These are phyloP conservation scores for Amanita phalloides DNA, from an alignment of 768 basidiomycete genomes.

Conservation along the genomic window DNA sequence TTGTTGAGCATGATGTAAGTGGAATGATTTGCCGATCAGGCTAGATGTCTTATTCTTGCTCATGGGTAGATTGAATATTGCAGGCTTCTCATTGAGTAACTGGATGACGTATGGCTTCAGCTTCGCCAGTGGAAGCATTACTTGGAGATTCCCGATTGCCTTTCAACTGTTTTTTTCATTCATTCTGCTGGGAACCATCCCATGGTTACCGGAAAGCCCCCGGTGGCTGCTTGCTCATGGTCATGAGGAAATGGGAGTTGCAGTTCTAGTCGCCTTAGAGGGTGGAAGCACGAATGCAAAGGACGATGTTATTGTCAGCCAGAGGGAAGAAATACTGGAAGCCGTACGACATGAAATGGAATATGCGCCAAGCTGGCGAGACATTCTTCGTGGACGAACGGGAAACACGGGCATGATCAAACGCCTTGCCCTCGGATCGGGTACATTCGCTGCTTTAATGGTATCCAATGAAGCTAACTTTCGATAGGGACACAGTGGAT, in stretches of 20 bases:
- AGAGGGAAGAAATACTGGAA: constrained; percentile 31
- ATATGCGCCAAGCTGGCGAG: constrained; percentile 27
- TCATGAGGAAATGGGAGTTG: constrained; percentile 27
- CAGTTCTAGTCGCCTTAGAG: constrained; percentile 31
- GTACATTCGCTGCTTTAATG: constrained; percentile 12
- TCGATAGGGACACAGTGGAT: constrained; percentile 35
- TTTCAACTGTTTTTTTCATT: constrained; percentile 38
- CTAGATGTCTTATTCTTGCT: not conserved
- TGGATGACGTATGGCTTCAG: constrained; percentile 47
- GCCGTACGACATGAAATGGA: constrained; percentile 33
- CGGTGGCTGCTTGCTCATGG: constrained; percentile 40
- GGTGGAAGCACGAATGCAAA: constrained; percentile 22
- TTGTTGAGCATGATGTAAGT: constrained; percentile 39
- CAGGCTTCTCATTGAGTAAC: constrained; percentile 38
- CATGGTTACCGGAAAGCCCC: constrained; percentile 39
- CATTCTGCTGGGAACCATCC: constrained; percentile 31
- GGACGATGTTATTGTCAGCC: constrained; percentile 26
- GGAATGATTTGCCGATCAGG: not conserved
- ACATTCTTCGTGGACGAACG: constrained; percentile 28
- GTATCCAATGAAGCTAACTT: not conserved
- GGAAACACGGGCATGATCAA: constrained; percentile 36
- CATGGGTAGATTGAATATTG: constrained; percentile 33
- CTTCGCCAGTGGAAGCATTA: constrained; percentile 28
- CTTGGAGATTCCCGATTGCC: constrained; percentile 41
- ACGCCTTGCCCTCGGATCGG: constrained; percentile 30